Base-by-base conservation (phyloP, 176 grass and related monocot species). In the Ensete ventricosum region DNA sequence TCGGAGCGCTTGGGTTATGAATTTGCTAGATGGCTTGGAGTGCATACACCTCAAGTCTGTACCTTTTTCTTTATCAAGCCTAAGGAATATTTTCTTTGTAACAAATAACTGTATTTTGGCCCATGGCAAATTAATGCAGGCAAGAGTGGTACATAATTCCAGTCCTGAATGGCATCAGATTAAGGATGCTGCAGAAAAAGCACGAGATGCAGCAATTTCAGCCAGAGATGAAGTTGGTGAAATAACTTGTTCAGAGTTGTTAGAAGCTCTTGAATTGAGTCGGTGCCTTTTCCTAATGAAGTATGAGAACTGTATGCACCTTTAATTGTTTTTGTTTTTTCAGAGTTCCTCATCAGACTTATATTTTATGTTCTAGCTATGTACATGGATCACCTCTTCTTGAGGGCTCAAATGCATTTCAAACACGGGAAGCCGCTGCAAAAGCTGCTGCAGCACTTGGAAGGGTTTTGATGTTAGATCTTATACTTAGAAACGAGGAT, bases 211-310 rank as follows among this genome's bases (percentile, higher is more conserved):
- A 55, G 87, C 95, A 8, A 64, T 77, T 79, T 85, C 80, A 73
- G 86, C 76, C 73, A 85, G 73, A 54, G 95, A 98, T 76, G 88
- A 98, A 79, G 78, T 83, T 52, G 85, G 89, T 55, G 89, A 90
- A 83, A 85, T 96, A 83, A 90, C 88, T 50, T 98, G 95, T 81
- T 93, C 86, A 26, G 95, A 98, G 65, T 84, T 98, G 53, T 50
- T 93, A 79, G 94, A 98, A 93, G 90, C 95, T 84, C 90, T 98
- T 85, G 88, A 98, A 76, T 78, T 98, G 75, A 89, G 95, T 81
- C 87, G 88, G 71, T 98, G 95, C 52, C 90, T 98, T 82, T 87
- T 98, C 75, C 84, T 98, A 83, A 93, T 98, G 95, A 98, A 92
- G 94, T 98, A 93, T 54, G 71, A 14, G 22, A 29, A 71, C 50